These are phyloP conservation scores for Blyttiomyces sp. DNA, from an alignment of 371 early-diverging fungal genomes.

Conservation along the genomic window DNA sequence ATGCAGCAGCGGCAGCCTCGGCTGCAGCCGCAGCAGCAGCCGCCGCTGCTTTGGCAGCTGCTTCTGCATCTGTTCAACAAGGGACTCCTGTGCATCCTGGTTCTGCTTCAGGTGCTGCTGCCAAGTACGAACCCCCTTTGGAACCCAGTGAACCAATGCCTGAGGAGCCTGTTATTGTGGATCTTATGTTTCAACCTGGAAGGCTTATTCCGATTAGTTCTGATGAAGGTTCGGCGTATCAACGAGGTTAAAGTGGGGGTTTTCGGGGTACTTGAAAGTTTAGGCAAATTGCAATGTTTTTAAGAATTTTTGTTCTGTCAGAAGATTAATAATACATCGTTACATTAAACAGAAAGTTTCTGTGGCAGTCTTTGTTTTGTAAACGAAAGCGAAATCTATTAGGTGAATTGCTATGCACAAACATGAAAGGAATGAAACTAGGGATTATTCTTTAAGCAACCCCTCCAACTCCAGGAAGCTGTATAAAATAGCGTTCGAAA, in stretches of 20 bases:
- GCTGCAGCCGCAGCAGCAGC: not conserved
- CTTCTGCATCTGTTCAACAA: not conserved
- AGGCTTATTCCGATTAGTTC: conserved; percentile 27
- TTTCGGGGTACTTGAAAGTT: no score
- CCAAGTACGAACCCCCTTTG: not conserved
- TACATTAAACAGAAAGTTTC: no score
- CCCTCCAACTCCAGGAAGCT: conserved; percentile 41
- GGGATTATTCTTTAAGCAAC: conserved; percentile 9
- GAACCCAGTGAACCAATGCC: conserved; percentile 7
- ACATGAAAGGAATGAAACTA: no score
- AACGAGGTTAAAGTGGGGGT: conserved; percentile 12
- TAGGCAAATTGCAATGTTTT: no score
- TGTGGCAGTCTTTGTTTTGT: no score
- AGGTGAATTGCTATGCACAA: no score
- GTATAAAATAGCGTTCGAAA: no score
- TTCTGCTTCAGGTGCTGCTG: not conserved
- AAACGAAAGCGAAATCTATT: no score
- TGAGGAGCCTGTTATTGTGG: conserved; percentile 38
- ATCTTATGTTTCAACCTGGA: conserved; percentile 50
- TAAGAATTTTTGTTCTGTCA: no score
- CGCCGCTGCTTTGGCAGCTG: not conserved
- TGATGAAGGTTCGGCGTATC: conserved; percentile 34
- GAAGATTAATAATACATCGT: no score
- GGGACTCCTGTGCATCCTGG: not conserved
- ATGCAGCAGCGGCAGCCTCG: not conserved